Conservation (phyloP, 2,329 filamentous ascomycete species). For the Furcasterigmium sp. region DNA sequence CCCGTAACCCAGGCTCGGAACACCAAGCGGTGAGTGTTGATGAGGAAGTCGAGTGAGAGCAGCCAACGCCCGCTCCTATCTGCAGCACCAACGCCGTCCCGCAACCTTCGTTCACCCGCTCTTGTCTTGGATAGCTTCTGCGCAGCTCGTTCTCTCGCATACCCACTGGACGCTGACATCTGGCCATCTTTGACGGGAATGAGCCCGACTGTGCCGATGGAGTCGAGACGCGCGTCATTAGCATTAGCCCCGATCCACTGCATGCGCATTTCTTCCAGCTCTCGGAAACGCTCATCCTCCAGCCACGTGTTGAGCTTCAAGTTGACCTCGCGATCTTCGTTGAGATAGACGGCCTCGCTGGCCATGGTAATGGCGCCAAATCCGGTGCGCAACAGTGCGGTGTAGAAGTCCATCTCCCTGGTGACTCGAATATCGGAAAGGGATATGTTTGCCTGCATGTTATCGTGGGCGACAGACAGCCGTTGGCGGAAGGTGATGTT, state of each 20-base stretch:
- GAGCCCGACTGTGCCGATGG: slow-evolving; percentile 47
- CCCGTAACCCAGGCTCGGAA: slow-evolving; percentile 52
- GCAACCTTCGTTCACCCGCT: slow-evolving; percentile 36
- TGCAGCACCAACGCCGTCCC: slow-evolving; percentile 70
- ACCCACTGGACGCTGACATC: slow-evolving; percentile 47
- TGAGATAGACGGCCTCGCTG: slow-evolving; percentile 91
- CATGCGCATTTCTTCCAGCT: slow-evolving; percentile 60
- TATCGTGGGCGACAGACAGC: slow-evolving; percentile 68
- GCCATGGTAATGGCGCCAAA: slow-evolving; percentile 89
- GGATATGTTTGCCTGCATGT: slow-evolving; percentile 88
- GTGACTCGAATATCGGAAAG: slow-evolving; percentile 75
- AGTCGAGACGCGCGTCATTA: slow-evolving; percentile 43
- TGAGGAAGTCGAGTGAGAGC: slow-evolving; percentile 69
- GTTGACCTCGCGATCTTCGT: slow-evolving; percentile 75
- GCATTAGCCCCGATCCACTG: slow-evolving; percentile 43
- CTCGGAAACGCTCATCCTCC: slow-evolving; percentile 77
- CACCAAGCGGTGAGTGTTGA: slow-evolving; percentile 65
- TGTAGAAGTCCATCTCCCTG: slow-evolving; percentile 93
- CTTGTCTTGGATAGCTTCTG: slow-evolving; percentile 48
- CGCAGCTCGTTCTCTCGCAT: slow-evolving; percentile 64
- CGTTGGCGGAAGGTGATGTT: slow-evolving; percentile 50
- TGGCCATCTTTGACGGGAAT: slow-evolving; percentile 47
- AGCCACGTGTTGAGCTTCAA: slow-evolving; percentile 81
- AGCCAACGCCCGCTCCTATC: slow-evolving; percentile 76
- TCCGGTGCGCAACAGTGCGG: slow-evolving; percentile 76